Evolutionary conservation across 1,284 basidiomycete genomes (phyloP).

Genomic region (Ustilago loliicola): DNA sequence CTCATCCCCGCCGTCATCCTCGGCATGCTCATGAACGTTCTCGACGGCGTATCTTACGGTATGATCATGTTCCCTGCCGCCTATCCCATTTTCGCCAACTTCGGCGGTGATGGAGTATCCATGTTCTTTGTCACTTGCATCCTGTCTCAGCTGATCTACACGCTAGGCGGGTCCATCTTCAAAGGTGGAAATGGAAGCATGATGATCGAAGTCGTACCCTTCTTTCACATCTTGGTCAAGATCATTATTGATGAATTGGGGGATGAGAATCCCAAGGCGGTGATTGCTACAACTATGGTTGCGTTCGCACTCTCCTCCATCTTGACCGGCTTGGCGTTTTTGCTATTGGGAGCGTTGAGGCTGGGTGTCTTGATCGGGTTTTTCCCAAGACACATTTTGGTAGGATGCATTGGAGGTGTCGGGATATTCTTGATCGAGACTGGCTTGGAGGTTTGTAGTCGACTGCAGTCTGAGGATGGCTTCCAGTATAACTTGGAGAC

Average conservation of each 20-base stretch:
- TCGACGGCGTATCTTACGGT: constrained; percentile 84
- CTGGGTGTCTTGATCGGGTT: constrained; percentile 91
- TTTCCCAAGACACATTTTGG: constrained; percentile 89
- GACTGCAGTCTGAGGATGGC: constrained; percentile 81
- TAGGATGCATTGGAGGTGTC: constrained; percentile 92
- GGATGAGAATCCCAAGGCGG: constrained; percentile 77
- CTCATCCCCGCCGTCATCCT: constrained; percentile 82
- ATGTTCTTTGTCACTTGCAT: constrained; percentile 76
- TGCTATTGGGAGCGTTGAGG: constrained; percentile 77
- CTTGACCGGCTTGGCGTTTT: constrained; percentile 78
- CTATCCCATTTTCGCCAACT: constrained; percentile 80
- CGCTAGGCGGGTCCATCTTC: constrained; percentile 87
- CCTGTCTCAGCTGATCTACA: constrained; percentile 86
- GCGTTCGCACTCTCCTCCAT: constrained; percentile 90
- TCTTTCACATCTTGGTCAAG: constrained; percentile 91
- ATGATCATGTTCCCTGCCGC: constrained; percentile 90
- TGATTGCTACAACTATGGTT: constrained; percentile 90
- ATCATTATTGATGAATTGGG: constrained; percentile 82
- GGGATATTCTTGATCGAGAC: constrained; percentile 82
- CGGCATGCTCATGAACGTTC: constrained; percentile 87
- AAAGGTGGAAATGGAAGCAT: constrained; percentile 85
- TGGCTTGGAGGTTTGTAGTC: constrained; percentile 81
- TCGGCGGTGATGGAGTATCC: constrained; percentile 90
- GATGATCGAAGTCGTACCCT: constrained; percentile 96
- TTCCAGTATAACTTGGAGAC: constrained; percentile 80